Base-by-base conservation (phyloP, 257 asterid species). In the Solanum infundibuliforme region DNA sequence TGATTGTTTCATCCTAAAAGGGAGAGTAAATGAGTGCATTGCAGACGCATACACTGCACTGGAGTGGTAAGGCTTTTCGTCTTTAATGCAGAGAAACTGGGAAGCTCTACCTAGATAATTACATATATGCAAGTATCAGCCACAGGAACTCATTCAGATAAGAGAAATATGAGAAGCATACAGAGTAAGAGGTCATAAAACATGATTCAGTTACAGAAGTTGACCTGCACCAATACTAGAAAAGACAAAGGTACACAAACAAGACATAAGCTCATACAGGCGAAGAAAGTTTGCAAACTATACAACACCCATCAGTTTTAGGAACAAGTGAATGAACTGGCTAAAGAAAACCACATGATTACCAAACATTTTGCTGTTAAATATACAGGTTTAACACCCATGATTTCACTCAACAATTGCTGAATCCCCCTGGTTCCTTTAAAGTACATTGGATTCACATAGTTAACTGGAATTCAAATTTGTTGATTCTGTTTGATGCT, bases 21-120 rank as follows among this genome's bases (percentile, higher is more conserved):
- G 99, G 85, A 97, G 98, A 88, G 95, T 93, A 90, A 95, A 89
- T 76, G 99, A 94, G 91, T 95, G 98, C 83, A 97, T 88, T 36
- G 98, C 98, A 88, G 99, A 93, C 34, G 99, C 98, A 91, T 97
- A 95, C 90, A 97, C 92, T 81, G 99, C 98, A 89, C 98, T 95
- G 21, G 97, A 90, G 94, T 97, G 96, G 88, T 94, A 97, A 60
- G 91, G 92, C 89, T 95, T 95, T 69, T 89, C 88, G 74, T 96
- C 98, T 38, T 94, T 92, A 90, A 95, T 86, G 86, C 83, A 13
- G 48, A 96, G 95, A 90, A 90, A 88, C 92, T 91, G 93, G 76
- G 98, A 89, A 90, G 92, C 88, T 90, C 91, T 92, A 89, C 98
- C 98, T 97, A 91, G 72, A 84, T 66, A 81, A 8, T 29, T 81